Percentiles rank a stretch among this genome's conserved stretches.
Evolutionary conservation across 2,329 filamentous ascomycete genomes (phyloP).

Genomic region (Didymella keratinophila): DNA sequence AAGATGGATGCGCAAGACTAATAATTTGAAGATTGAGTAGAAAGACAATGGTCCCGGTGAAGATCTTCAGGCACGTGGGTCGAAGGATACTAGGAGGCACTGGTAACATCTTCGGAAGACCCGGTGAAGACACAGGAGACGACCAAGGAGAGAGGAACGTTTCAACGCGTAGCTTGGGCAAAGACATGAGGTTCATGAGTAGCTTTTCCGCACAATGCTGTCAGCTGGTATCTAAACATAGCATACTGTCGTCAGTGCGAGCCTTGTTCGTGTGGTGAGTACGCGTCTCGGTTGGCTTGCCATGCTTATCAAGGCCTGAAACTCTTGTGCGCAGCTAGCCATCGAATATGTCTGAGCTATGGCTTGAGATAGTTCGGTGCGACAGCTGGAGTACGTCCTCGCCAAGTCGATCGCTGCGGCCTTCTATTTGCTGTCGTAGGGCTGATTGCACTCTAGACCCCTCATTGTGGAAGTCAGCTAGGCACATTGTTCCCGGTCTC

Average conservation of each 20-base stretch:
- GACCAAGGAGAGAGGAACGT: neutral
- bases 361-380: neutral
- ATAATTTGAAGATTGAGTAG: neutral
- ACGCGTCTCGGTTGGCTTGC: conserved; percentile 1
- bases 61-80: neutral
- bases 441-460: neutral
- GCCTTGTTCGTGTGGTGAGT: neutral
- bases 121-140: neutral
- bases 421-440: no score
- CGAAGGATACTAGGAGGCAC: neutral
- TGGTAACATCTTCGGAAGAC: neutral
- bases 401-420: no score
- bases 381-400: neutral
- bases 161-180: neutral
- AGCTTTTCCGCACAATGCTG: neutral
- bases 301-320: conserved; percentile 1
- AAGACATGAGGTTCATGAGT: neutral
- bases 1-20: neutral
- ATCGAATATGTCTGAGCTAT: neutral
- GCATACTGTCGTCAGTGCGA: neutral
- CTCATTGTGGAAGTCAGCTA: neutral
- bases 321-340: neutral
- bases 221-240: neutral
- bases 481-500: neutral
- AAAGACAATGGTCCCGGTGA: neutral